These are phyloP conservation scores for Claviceps pazoutovae DNA, from an alignment of 2,329 filamentous ascomycete species.

Conservation along the genomic window DNA sequence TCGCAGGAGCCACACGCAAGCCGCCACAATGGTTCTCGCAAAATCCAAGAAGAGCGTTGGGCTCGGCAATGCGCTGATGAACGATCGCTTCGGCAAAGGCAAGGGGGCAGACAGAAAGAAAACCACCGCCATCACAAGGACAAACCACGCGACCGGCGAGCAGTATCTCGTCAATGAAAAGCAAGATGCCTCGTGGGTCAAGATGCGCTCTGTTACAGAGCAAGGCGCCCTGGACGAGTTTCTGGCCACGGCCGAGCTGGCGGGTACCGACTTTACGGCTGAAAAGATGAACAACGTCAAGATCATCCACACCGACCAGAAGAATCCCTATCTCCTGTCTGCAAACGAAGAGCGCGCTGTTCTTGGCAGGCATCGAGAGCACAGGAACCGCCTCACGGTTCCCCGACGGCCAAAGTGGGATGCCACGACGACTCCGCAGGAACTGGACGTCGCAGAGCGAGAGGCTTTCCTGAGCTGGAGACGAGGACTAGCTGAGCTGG, in stretches of 20 bases:
- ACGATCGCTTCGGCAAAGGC: constrained; percentile 90
- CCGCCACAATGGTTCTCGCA: constrained; percentile 43
- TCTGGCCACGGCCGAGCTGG: constrained; percentile 83
- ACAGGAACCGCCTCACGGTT: constrained; percentile 69
- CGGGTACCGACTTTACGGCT: constrained; percentile 96
- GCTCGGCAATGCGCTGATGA: constrained; percentile 96
- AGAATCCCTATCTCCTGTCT: constrained; percentile 85
- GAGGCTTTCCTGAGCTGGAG: constrained; percentile 79
- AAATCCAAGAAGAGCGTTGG: constrained; percentile 94
- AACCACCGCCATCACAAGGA: constrained; percentile 43
- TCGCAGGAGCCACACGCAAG: constrained; percentile 3
- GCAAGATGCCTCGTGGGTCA: constrained; percentile 91
- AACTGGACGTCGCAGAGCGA: constrained; percentile 68
- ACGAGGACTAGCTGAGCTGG: constrained; percentile 76
- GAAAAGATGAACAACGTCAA: constrained; percentile 99
- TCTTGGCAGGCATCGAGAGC: constrained; percentile 68
- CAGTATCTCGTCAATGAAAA: constrained; percentile 85
- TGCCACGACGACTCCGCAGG: constrained; percentile 63
- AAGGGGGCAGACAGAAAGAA: constrained; percentile 75
- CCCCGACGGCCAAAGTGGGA: constrained; percentile 86
- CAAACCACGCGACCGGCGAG: constrained; percentile 68
- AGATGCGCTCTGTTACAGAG: constrained; percentile 98
- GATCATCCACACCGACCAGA: constrained; percentile 93
- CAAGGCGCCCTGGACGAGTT: constrained; percentile 96
- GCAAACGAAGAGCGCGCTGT: constrained; percentile 68